phyloP scores from a whole-genome alignment of 129 eudicot genomes.

The Tagetes patula region DNA sequence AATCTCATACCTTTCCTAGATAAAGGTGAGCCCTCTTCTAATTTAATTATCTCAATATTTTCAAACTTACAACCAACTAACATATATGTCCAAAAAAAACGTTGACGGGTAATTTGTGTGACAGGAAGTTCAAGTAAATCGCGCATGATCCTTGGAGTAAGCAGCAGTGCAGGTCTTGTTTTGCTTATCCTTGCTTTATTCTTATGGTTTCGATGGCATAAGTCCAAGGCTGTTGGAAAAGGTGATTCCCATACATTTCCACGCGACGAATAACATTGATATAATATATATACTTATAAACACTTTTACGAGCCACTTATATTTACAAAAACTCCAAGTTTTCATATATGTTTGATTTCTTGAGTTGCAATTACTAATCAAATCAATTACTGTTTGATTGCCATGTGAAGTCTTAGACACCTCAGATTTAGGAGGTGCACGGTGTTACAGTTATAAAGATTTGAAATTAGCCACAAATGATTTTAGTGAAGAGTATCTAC shows the following conservation, averaged over 20 bases:
- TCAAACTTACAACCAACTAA: background rate
- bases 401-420: background rate
- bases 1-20: constrained; percentile 4
- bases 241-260: constrained; percentile 28
- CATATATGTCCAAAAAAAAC: background rate
- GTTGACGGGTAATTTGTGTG: background rate
- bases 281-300: background rate
- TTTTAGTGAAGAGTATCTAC: background rate
- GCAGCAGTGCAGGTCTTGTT: constrained; percentile 38
- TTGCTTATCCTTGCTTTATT: constrained; percentile 16
- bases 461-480: constrained; percentile 4
- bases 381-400: background rate
- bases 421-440: background rate
- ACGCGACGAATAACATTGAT: background rate
- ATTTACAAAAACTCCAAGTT: background rate
- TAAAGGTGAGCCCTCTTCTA: constrained; percentile 33
- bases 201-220: constrained; percentile 30
- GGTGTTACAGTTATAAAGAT: background rate
- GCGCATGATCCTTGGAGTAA: constrained; percentile 48
- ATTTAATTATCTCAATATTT: background rate
- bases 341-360: constrained; percentile 1
- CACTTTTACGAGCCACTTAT: background rate
- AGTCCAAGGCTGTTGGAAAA: constrained; percentile 36
- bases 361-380: background rate
- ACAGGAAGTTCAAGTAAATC: constrained; percentile 57